Evolutionary conservation across 1,284 basidiomycete species (phyloP).

Genomic region (Rhodotorula sp.): DNA sequence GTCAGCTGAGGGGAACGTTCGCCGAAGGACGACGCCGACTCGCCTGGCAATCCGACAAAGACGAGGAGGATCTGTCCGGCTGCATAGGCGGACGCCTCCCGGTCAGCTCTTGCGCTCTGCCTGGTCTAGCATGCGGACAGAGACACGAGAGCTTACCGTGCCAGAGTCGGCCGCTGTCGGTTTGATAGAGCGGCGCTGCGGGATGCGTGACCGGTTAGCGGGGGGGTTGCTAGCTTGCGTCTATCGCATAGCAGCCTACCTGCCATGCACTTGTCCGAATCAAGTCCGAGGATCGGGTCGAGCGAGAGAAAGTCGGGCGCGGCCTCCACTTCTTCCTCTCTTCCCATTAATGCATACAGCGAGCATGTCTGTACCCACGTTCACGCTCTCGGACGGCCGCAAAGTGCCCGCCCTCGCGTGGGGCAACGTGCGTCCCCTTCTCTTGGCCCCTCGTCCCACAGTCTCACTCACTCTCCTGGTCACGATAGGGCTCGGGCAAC

Average conservation of each 20-base stretch:
- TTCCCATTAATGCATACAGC: background rate
- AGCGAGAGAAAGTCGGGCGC: background rate
- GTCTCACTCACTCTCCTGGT: background rate
- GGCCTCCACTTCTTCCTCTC: background rate
- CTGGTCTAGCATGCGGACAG: background rate
- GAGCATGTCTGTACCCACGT: slow-evolving; percentile 22
- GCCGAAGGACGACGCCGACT: background rate
- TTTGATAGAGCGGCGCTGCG: slow-evolving; percentile 40
- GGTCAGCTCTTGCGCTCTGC: too few relatives aligned
- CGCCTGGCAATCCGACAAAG: slow-evolving; percentile 43
- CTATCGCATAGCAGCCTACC: background rate
- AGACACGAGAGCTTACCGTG: slow-evolving; percentile 21
- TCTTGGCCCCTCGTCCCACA: too few relatives aligned
- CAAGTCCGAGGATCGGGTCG: background rate
- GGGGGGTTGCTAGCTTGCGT: background rate
- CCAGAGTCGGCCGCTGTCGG: slow-evolving; percentile 39
- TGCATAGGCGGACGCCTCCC: background rate
- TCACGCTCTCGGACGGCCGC: slow-evolving; percentile 39
- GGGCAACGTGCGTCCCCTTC: slow-evolving; percentile 27
- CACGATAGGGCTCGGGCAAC: slow-evolving; percentile 38
- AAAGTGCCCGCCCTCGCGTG: slow-evolving; percentile 34
- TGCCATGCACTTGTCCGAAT: background rate
- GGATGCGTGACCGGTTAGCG: background rate
- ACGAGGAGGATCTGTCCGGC: slow-evolving; percentile 43
- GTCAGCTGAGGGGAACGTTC: too few relatives aligned